Base-by-base conservation (phyloP, 2,329 filamentous ascomycete genomes). In the Phyllosticta paracitricarpa region DNA sequence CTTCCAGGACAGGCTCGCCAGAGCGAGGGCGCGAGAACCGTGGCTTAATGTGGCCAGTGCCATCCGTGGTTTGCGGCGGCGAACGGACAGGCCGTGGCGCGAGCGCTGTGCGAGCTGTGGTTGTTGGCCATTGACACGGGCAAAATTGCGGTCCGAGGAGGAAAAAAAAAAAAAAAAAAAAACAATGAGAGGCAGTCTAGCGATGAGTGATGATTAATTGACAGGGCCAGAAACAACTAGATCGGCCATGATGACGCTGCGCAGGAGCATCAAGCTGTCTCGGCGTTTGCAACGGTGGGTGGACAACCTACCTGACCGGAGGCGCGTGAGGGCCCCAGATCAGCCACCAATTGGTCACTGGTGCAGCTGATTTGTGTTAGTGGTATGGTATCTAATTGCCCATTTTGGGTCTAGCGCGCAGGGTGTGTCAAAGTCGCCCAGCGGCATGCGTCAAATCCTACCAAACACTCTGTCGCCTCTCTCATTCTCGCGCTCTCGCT, bases 81-180 rank as follows among this genome's bases (percentile, higher is more conserved):
- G 52, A 33, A 8, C 25, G 28, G 28, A 33, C 26, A 33, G 53
- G 22, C 33, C 30, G 30, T 22, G 25, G 51, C 25, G 24, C 48
- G 52, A 51, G 26, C 17, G 58, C 58, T 60, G 58, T 60, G 53
- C 58, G 52, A 60, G 58, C 22, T 30, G 33, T 60, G 58, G 58
- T 60, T 60, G 58, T 56, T 40, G 33, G 35, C 5, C 40, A 48
- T 48, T 4, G 40, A n/a, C 40, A 19, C 40, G 17, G 40, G 40
- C 40, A 17, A 48, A 7, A 14, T 14, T 19, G 14, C n/a, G 40
- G 40, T 48, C 40, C 17, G 40, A 48, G 40, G 40, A 7, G 26
- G 4, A 22, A 22, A 22, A 22, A 22, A 40, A 40, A 40, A 40
- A 40, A 14, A 40, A 40, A 40, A 3, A n/a, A 4, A 48, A 17